Percentiles rank a stretch among this genome's conserved stretches.
These are phyloP conservation scores for Adansonia madagascariensis DNA, from an alignment of 441 rosid species.

Conservation along the genomic window DNA sequence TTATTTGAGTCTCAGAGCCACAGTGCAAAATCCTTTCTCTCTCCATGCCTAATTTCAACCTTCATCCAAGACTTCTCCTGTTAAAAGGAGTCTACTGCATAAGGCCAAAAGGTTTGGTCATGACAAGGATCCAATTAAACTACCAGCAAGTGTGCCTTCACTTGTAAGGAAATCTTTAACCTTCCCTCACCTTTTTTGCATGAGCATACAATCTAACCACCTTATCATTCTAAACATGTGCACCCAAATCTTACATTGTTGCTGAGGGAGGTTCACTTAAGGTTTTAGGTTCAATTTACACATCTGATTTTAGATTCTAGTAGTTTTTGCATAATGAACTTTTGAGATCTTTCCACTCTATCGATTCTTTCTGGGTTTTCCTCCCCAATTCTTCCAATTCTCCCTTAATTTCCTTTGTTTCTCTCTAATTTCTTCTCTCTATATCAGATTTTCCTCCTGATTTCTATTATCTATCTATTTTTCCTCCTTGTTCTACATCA, in stretches of 20 bases:
- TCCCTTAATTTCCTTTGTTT: background rate
- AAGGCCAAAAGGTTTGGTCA: background rate
- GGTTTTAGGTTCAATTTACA: background rate
- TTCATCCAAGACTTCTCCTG: background rate
- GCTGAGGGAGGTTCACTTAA: background rate
- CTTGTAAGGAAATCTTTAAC: constrained; percentile 1
- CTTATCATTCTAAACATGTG: background rate
- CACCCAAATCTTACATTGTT: background rate
- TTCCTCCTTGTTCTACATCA: background rate
- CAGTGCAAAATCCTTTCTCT: background rate
- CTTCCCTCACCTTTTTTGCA: background rate
- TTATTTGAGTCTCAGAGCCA: background rate
- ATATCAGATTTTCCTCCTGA: constrained; percentile 8
- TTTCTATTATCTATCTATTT: background rate
- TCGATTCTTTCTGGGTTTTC: background rate
- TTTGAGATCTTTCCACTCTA: background rate
- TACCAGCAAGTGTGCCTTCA: constrained; percentile 6
- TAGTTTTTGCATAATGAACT: background rate
- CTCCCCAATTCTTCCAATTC: background rate
- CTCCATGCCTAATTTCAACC: background rate
- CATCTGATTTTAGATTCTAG: background rate
- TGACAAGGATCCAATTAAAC: background rate
- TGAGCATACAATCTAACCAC: background rate
- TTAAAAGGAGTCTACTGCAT: background rate
- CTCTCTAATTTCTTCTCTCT: background rate